These are phyloP conservation scores for Gorgonomyces haynaldii DNA, from an alignment of 192 early-diverging fungal genomes.

Conservation along the genomic window DNA sequence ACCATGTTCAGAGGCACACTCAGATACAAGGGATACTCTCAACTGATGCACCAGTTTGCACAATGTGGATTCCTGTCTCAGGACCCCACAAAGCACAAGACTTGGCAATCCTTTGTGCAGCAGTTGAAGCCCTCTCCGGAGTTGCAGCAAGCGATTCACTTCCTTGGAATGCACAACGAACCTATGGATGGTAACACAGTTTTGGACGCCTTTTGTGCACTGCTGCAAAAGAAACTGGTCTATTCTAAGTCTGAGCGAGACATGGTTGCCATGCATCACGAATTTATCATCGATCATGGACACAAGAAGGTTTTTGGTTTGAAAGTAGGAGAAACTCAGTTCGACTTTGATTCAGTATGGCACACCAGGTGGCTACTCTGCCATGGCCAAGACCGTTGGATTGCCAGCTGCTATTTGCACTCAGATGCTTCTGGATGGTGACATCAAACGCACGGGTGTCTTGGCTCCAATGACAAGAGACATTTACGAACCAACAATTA, in stretches of 20 bases:
- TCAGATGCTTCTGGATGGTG: constrained; percentile 72
- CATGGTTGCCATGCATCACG: constrained; percentile 89
- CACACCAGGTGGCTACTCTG: constrained; percentile 71
- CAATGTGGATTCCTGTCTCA: constrained; percentile 70
- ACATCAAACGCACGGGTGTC: constrained; percentile 59
- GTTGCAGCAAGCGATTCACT: too few relatives aligned
- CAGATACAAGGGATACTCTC: constrained; percentile 81
- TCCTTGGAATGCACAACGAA: background rate
- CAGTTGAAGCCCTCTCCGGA: too few relatives aligned
- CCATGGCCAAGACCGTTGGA: constrained; percentile 97
- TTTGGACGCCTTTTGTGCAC: constrained; percentile 71
- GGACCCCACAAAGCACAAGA: too few relatives aligned
- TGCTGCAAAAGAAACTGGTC: constrained; percentile 67
- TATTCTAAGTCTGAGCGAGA: constrained; percentile 75
- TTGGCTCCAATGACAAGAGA: constrained; percentile 84
- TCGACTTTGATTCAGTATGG: constrained; percentile 91
- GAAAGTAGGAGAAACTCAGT: constrained; percentile 47
- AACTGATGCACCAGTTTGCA: constrained; percentile 71
- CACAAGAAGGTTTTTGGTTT: constrained; percentile 49
- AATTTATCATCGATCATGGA: constrained; percentile 92
- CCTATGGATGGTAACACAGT: constrained; percentile 22
- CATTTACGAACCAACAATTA: constrained; percentile 83
- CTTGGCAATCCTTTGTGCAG: constrained; percentile 15
- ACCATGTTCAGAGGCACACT: constrained; percentile 95
- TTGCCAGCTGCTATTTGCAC: constrained; percentile 92